Evolutionary conservation across 1,284 basidiomycete genomes (phyloP), one percentile per base, ranked within the genome.

Genomic region (Meripilus lineatus): DNA sequence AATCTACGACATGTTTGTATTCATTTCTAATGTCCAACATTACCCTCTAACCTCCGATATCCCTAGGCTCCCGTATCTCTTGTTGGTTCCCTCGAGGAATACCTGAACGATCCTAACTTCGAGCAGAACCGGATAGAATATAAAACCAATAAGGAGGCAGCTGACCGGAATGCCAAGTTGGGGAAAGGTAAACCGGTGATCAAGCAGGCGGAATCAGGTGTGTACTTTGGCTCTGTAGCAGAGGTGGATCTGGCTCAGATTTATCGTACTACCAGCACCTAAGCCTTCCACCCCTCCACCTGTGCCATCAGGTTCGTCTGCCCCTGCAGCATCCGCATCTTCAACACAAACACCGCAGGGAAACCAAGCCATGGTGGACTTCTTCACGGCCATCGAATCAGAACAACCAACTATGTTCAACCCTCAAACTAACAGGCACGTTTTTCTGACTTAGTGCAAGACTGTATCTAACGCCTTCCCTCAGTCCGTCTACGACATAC

Each of bases 71-170:
- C 95, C 6, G 86, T 97, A 17, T 93, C 90, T 2, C 74, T 99
- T 13, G 94, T 91, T 6, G 85, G 87, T 32, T 86, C 95, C 14
- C 76, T 99, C 21, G 89, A 99, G 61, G 96, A 99, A 62, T 99
- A 99, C 60, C 74, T 98, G 30, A 84, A 92, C 50, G 94, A 97
- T 65, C 89, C 93, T 21, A 92, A 93, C 63, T 97, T 97, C 61
- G 94, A 97, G 64, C 79, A 91, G 64, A 52, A 97, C 59, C 72
- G 95, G 44, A 70, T 88, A 15, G 94, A 98, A 58, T 97, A 99
- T 69, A 92, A 81, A 66, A 75, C 84, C 32, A 93, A 84, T 62
- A 92, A 91, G 63, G 77, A 77, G n/a, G 73, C 82, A 5, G 79
- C 81, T 0, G 89, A 93, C 49, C 75, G 73, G 21, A 70, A 64